A percentile compares a stretch with the other conserved stretches of the same genome.
Conservation (phyloP, 352 stramenopile species). For the Pythium grandisporangium region DNA sequence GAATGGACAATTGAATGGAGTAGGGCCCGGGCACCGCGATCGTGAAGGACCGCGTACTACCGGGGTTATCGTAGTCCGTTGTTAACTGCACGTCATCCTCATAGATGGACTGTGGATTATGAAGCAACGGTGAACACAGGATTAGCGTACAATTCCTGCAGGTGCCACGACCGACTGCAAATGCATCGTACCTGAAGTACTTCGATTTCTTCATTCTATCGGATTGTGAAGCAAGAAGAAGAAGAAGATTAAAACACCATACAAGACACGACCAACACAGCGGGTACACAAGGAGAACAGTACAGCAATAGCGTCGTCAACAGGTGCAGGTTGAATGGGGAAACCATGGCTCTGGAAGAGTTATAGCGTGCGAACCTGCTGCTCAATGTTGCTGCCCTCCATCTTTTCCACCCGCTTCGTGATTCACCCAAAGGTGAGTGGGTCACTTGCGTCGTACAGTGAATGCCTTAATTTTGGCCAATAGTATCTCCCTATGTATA, state of each 20-base stretch:
- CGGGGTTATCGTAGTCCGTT: slow-evolving; percentile 26
- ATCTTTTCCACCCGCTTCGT: slow-evolving; percentile 7
- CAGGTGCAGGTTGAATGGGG: neutral
- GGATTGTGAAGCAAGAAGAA: neutral
- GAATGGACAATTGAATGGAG: slow-evolving; percentile 56
- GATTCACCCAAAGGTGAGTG: neutral
- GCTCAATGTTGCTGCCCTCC: slow-evolving; percentile 26
- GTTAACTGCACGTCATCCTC: slow-evolving; percentile 55
- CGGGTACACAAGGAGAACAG: neutral
- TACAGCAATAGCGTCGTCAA: neutral
- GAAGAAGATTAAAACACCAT: no score
- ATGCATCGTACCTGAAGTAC: slow-evolving; percentile 44
- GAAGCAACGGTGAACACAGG: neutral
- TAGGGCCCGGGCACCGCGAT: slow-evolving; percentile 50
- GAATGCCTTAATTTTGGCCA: slow-evolving; percentile 33
- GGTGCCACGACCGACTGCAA: no score
- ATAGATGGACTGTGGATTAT: slow-evolving; percentile 52
- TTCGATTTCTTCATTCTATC: slow-evolving; percentile 66
- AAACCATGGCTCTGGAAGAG: neutral
- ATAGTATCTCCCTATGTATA: slow-evolving; percentile 6
- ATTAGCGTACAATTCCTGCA: no score
- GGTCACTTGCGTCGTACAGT: no score
- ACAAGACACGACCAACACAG: neutral
- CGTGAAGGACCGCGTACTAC: slow-evolving; percentile 39
- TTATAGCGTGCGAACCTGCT: slow-evolving; percentile 34